These are phyloP conservation scores for Leccinum variicolor DNA, from an alignment of 768 basidiomycete species.

Conservation along the genomic window DNA sequence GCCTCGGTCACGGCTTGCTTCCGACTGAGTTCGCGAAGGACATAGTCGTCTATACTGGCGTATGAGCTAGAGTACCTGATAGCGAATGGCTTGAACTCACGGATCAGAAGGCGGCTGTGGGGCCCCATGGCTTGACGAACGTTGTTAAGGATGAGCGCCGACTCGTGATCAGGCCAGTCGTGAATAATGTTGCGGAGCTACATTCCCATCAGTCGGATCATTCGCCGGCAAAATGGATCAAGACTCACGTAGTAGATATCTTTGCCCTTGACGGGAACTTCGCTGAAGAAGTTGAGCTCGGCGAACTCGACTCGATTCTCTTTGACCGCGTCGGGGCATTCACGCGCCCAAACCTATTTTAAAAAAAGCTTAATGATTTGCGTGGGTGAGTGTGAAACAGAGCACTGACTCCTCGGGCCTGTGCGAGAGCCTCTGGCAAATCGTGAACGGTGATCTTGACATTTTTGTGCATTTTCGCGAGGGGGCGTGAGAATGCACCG, in stretches of 20 bases:
- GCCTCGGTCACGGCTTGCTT: slow-evolving; percentile 12
- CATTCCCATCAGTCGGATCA: background rate
- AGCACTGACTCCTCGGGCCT: slow-evolving; percentile 14
- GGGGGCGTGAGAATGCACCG: slow-evolving; percentile 29
- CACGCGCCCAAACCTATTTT: slow-evolving; percentile 21
- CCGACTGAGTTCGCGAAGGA: slow-evolving; percentile 16
- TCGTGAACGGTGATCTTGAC: slow-evolving; percentile 35
- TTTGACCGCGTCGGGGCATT: slow-evolving; percentile 23
- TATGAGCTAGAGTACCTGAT: background rate
- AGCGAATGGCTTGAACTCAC: slow-evolving; percentile 14
- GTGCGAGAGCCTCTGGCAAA: slow-evolving; percentile 22
- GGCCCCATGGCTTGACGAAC: slow-evolving; percentile 29
- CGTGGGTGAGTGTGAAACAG: no score
- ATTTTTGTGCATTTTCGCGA: slow-evolving; percentile 27
- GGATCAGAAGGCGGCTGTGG: slow-evolving; percentile 30
- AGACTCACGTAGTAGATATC: slow-evolving; percentile 34
- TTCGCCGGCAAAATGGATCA: background rate
- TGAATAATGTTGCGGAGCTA: slow-evolving; percentile 28
- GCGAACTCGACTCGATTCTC: slow-evolving; percentile 28
- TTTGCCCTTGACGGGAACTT: slow-evolving; percentile 23
- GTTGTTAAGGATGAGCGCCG: slow-evolving; percentile 26
- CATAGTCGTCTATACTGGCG: slow-evolving; percentile 20
- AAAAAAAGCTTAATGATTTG: background rate
- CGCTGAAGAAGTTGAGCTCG: slow-evolving; percentile 29
- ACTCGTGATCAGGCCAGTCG: slow-evolving; percentile 33